Base-by-base conservation (phyloP, 805 yeast genomes). In the Grigorovia jiainica region DNA sequence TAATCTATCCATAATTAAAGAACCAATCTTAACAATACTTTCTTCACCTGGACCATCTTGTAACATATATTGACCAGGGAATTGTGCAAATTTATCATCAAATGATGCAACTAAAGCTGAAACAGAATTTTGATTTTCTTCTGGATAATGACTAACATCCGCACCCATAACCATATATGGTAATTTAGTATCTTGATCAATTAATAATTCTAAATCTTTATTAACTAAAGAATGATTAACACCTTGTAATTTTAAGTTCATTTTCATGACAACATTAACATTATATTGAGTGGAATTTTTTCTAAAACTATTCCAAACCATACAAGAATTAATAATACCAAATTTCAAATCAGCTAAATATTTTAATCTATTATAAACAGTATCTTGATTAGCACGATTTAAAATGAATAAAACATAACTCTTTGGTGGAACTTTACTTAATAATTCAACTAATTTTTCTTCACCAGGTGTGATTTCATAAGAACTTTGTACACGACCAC, bases 91-190 rank as follows among this genome's bases (percentile, higher is more conserved):
- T 21, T 45, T 47, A 21, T 39, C 45, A 38, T 51, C 53, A 27
- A 38, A 42, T 4, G 54, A 52, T 32, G 49, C 53, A 23, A 52
- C 54, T 27, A 51, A 36, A 11, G 51, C 44, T 6, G 53, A 46
- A 39, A 50, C 49, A 18, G 56, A 52, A 11, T 44, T 50, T 39
- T 52, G 53, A 41, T 52, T 47, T 41, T 46, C 39, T 36, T 49
- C 53, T 37, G 56, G 56, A 34, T 52, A 52, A 48, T 52, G 54
- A 1, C 54, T 52, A 16, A 52, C 54, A 47, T 52, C 56, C 4
- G 54, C 54, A 38, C 54, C 54, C 25, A 52, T 32, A n/a, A 52
- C 38, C 42, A 52, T 42, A 33, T 39, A 46, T 31, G 56, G 54
- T 33, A 52, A 40, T 2, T 46, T 47, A 17, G 50, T 42, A 10